phyloP scores from a whole-genome alignment of 1,284 basidiomycete genomes.

The Farysia itapuensis region DNA sequence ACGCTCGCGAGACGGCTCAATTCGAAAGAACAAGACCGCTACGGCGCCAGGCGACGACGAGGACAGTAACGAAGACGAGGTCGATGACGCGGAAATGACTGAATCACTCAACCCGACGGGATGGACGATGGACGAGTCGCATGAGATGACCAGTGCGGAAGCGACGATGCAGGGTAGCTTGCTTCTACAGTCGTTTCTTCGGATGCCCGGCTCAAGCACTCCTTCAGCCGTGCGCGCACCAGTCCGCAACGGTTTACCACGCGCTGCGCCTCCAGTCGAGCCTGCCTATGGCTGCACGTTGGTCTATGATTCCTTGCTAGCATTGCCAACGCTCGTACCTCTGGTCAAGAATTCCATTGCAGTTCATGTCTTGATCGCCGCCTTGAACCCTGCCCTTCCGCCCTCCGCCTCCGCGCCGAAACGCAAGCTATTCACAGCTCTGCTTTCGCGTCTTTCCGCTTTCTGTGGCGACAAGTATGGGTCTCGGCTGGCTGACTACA shows the following conservation, averaged over 20 bases:
- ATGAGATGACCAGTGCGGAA: conserved; percentile 6
- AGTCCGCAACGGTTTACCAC: no score
- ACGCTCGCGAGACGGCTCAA: not conserved
- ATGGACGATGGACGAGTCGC: conserved; percentile 18
- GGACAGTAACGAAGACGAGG: not conserved
- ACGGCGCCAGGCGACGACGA: not conserved
- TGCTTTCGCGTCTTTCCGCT: conserved; percentile 18
- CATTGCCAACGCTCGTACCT: conserved; percentile 27
- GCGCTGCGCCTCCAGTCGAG: no score
- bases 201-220: conserved; percentile 27
- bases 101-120: no score
- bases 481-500: conserved; percentile 48
- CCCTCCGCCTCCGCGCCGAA: not conserved
- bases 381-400: conserved; percentile 1
- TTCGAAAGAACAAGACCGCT: not conserved
- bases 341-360: conserved; percentile 20
- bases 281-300: conserved; percentile 14
- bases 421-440: conserved; percentile 12
- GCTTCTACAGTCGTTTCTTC: conserved; percentile 43
- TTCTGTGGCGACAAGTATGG: conserved; percentile 52
- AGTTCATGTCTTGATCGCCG: conserved; percentile 35
- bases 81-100: conserved; percentile 11
- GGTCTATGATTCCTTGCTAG: conserved; percentile 28
- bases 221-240: conserved; percentile 9
- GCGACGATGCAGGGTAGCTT: conserved; percentile 48